Evolutionary conservation across 768 basidiomycete species (phyloP), one percentile per base, ranked within the genome.

Genomic region (Tulasnella sp.): DNA sequence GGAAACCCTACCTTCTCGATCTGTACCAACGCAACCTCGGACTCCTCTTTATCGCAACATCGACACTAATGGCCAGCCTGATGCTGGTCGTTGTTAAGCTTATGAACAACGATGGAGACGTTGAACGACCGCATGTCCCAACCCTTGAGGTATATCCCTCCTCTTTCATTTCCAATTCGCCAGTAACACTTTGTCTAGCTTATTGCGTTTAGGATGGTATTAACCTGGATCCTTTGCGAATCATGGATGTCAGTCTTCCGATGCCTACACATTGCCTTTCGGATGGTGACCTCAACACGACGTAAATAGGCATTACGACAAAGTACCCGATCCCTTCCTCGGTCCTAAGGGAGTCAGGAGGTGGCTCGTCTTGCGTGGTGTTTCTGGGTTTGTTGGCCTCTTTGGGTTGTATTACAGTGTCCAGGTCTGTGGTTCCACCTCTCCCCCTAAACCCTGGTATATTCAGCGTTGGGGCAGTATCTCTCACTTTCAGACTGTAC

Each of bases 331-430:
- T 32, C 55, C 55, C 34, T 32, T 57, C 17, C 32, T 57, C 5
- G 55, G 55, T 21, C 55, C 55, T 5, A 41, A 41, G 12, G 55
- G 46, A 7, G 23, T 48, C 2, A 41, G 55, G 8, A 43, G 25
- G 8, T 57, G 55, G 55, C 46, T 57, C 15, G 25, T 29, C 11
- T 31, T 45, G 9, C 55, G 55, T 19, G 55, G 55, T 6, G 11
- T 45, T 17, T 25, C 21, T 14, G 55, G 55, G 1, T 57, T 57
- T 43, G 14, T 57, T 27, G 55, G 43, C 17, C 31, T 57, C 1
- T 57, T 57, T 32, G 55, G 55, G 19, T 32, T n/a, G 6, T 46
- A 57, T 43, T 57, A 21, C 29, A 57, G 55, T 45, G 55, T 57
- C 23, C 55, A 57, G 52, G 52, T 54, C 25, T n/a, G 37, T 14